A percentile compares a stretch with the other conserved stretches of the same genome.
Conservation (phyloP, 2,329 filamentous ascomycete species). For the Fusarium sambucinum region DNA sequence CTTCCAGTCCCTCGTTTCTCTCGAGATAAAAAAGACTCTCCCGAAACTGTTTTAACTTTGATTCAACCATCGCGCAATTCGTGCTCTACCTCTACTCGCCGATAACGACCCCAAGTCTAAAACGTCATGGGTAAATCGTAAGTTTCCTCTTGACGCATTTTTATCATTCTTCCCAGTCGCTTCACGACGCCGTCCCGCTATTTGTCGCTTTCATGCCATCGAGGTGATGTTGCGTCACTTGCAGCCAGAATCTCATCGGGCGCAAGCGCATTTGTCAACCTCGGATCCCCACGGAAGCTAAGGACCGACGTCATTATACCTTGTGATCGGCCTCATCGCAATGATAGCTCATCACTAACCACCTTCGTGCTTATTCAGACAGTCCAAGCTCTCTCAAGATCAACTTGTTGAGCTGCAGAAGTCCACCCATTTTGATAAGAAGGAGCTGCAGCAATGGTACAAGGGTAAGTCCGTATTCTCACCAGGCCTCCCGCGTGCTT, state of each 20-base stretch:
- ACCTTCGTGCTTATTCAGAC: slow-evolving; percentile 65
- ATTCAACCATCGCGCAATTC: slow-evolving; percentile 46
- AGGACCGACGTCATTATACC: slow-evolving; percentile 45
- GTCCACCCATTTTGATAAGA: slow-evolving; percentile 99
- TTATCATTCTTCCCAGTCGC: neutral
- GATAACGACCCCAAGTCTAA: slow-evolving; percentile 23
- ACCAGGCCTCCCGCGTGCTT: slow-evolving; percentile 5
- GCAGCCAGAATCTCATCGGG: slow-evolving; percentile 27
- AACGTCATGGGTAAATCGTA: slow-evolving; percentile 66
- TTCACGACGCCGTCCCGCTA: neutral
- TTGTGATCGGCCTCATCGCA: slow-evolving; percentile 16
- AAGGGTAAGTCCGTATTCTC: slow-evolving; percentile 75
- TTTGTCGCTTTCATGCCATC: neutral
- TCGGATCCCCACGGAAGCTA: slow-evolving; percentile 38
- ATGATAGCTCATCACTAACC: slow-evolving; percentile 41
- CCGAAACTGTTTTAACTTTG: slow-evolving; percentile 22
- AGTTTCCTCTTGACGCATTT: slow-evolving; percentile 50
- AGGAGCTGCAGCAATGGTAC: slow-evolving; percentile 99
- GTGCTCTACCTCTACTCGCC: slow-evolving; percentile 35
- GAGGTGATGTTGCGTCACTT: slow-evolving; percentile 24
- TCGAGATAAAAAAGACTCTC: slow-evolving; percentile 18
- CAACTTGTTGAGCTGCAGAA: slow-evolving; percentile 96
- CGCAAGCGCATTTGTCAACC: slow-evolving; percentile 41
- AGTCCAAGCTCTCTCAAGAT: slow-evolving; percentile 97
- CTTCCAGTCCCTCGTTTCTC: slow-evolving; percentile 20